A percentile compares a stretch with the other conserved stretches of the same genome.
phyloP scores from a whole-genome alignment of 345 rosid genomes.

The Salix udensis region DNA sequence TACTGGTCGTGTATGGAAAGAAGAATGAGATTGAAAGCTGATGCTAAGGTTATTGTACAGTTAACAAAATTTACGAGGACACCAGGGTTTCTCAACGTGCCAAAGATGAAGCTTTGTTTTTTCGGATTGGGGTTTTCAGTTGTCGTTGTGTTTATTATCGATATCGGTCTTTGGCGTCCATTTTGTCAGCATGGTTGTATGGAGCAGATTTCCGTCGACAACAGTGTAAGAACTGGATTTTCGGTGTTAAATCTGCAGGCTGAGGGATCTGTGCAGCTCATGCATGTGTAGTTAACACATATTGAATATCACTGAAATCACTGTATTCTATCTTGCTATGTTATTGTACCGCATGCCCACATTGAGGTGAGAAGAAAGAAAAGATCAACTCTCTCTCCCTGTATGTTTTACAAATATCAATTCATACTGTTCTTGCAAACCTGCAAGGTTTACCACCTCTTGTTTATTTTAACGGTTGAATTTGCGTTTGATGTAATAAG shows the following conservation, averaged over 20 bases:
- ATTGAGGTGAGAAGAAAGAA: slow-evolving; percentile 13
- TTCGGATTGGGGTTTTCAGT: slow-evolving; percentile 1
- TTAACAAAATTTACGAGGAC: neutral
- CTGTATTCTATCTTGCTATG: neutral
- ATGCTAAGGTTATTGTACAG: slow-evolving; percentile 23
- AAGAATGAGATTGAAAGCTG: slow-evolving; percentile 38
- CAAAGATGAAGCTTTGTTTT: slow-evolving; percentile 15
- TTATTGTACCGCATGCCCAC: slow-evolving; percentile 3
- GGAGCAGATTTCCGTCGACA: neutral
- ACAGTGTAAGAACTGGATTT: neutral
- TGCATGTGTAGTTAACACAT: neutral
- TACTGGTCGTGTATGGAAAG: slow-evolving; percentile 87
- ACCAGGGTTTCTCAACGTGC: slow-evolving; percentile 3
- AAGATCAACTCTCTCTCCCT: neutral
- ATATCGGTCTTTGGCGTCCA: neutral
- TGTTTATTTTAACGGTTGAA: too few species aligned
- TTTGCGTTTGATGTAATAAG: too few species aligned
- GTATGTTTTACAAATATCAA: neutral
- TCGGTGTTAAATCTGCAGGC: slow-evolving; percentile 1
- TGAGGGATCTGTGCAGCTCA: neutral
- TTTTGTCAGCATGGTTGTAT: neutral
- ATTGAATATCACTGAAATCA: neutral
- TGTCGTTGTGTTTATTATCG: slow-evolving; percentile 4
- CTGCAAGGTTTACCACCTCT: neutral
- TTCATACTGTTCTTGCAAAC: neutral